A percentile compares a stretch with the other conserved stretches of the same genome.
These are phyloP conservation scores for Camelina laxa DNA, from an alignment of 345 rosid species.

Conservation along the genomic window DNA sequence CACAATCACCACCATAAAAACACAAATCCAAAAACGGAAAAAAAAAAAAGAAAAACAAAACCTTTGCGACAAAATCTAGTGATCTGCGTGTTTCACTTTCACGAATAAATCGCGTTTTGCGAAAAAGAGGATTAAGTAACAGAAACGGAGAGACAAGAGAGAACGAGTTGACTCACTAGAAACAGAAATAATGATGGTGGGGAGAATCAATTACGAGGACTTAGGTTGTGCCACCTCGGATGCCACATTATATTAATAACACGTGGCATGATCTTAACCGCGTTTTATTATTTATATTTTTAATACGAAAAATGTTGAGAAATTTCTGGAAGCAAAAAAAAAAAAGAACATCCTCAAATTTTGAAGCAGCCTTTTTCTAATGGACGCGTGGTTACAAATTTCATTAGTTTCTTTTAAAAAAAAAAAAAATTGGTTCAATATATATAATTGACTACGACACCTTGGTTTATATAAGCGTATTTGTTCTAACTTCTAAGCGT, in stretches of 20 bases:
- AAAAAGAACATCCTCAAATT: slow-evolving; percentile 14
- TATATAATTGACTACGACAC: no score
- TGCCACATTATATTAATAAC: slow-evolving; percentile 31
- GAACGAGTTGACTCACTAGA: slow-evolving; percentile 21
- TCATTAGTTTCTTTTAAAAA: no score
- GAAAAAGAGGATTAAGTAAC: background rate
- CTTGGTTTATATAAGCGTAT: no score
- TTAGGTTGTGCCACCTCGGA: slow-evolving; percentile 59
- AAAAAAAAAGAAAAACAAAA: background rate
- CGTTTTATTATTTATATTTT: slow-evolving; percentile 32
- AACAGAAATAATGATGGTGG: background rate
- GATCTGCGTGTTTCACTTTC: slow-evolving; percentile 24
- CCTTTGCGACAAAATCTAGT: background rate
- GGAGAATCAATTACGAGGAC: slow-evolving; percentile 56
- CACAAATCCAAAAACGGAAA: slow-evolving; percentile 15
- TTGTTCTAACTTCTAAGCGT: no score
- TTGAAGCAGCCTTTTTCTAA: slow-evolving; percentile 4
- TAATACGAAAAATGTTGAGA: slow-evolving; percentile 36
- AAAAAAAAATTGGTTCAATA: no score
- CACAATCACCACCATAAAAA: slow-evolving; percentile 16
- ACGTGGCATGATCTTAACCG: slow-evolving; percentile 58
- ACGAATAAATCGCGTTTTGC: background rate
- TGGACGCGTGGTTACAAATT: slow-evolving; percentile 47
- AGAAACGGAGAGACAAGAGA: background rate
- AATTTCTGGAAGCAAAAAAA: slow-evolving; percentile 58